phyloP scores from a whole-genome alignment of 352 stramenopile species.

The Globisporangium parvum region DNA sequence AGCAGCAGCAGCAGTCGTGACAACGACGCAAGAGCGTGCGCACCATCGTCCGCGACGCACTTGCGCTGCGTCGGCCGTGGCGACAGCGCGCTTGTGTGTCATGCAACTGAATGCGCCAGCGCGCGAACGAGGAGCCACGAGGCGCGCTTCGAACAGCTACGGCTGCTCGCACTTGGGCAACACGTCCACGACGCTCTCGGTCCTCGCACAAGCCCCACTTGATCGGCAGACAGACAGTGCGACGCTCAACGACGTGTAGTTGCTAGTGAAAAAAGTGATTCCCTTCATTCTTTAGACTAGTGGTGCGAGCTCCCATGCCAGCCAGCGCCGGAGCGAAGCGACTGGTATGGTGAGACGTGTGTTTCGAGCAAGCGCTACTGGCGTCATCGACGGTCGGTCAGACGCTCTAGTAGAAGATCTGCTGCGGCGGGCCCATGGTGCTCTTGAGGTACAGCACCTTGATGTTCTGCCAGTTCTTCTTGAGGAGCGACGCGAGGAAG shows the following conservation, averaged over 20 bases:
- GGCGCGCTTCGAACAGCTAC: too few relatives aligned
- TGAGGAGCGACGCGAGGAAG: conserved; percentile 98
- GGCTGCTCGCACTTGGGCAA: too few relatives aligned
- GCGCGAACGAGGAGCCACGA: too few relatives aligned
- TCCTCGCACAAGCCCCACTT: not conserved
- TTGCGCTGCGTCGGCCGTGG: too few relatives aligned
- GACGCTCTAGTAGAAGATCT: conserved; percentile 98
- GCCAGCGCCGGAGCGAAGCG: not conserved
- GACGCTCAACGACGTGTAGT: not conserved
- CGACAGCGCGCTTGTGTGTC: too few relatives aligned
- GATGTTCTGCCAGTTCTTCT: conserved; percentile 99
- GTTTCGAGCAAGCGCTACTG: conserved; percentile 14
- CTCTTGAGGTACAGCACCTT: conserved; percentile 99
- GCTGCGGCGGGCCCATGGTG: conserved; percentile 96
- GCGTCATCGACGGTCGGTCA: too few relatives aligned
- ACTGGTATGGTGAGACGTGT: conserved; percentile 32
- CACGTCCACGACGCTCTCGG: too few relatives aligned
- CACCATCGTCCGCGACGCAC: too few relatives aligned
- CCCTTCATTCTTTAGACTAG: conserved; percentile 40
- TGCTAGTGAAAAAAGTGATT: conserved; percentile 21
- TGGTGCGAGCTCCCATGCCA: conserved; percentile 34
- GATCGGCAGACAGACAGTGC: not conserved
- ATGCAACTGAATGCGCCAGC: too few relatives aligned
- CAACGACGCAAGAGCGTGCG: too few relatives aligned
- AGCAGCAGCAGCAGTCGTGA: too few relatives aligned